phyloP scores from a whole-genome alignment of 2,329 filamentous ascomycete species.

The Apiospora saccharicola region DNA sequence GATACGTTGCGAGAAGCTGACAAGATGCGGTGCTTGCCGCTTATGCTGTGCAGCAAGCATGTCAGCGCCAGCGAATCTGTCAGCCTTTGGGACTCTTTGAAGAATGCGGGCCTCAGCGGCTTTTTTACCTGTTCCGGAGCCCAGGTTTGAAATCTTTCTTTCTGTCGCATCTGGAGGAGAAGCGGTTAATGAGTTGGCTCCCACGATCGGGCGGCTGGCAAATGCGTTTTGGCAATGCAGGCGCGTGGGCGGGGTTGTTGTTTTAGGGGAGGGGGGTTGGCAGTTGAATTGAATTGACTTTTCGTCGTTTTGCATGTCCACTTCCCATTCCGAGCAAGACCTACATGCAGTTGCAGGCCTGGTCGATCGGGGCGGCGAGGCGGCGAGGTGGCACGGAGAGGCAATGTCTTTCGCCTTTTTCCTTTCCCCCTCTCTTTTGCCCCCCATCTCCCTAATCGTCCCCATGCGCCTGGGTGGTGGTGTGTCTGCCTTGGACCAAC shows the following conservation, averaged over 20 bases:
- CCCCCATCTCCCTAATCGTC: background rate
- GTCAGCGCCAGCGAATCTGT: background rate
- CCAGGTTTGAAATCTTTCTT: background rate
- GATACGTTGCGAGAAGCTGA: conserved; percentile 18
- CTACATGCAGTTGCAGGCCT: background rate
- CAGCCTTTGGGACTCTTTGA: background rate
- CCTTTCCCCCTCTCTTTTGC: background rate
- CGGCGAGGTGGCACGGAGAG: conserved; percentile 1
- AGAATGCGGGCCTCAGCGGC: background rate
- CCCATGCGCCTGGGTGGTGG: background rate
- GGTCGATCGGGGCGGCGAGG: no score
- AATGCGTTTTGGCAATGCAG: background rate
- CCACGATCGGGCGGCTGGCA: background rate
- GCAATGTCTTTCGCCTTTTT: background rate
- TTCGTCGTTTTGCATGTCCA: background rate
- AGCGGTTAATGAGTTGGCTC: background rate
- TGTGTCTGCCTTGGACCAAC: background rate
- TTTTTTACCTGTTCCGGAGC: background rate
- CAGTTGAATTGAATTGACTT: background rate
- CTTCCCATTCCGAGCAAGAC: conserved; percentile 1
- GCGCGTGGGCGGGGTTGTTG: background rate
- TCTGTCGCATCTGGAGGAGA: no score
- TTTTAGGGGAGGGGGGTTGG: background rate
- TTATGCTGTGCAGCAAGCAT: background rate
- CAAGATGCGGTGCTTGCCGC: background rate